Conservation (phyloP, 129 eudicot species). For the Kitagawia praeruptora region DNA sequence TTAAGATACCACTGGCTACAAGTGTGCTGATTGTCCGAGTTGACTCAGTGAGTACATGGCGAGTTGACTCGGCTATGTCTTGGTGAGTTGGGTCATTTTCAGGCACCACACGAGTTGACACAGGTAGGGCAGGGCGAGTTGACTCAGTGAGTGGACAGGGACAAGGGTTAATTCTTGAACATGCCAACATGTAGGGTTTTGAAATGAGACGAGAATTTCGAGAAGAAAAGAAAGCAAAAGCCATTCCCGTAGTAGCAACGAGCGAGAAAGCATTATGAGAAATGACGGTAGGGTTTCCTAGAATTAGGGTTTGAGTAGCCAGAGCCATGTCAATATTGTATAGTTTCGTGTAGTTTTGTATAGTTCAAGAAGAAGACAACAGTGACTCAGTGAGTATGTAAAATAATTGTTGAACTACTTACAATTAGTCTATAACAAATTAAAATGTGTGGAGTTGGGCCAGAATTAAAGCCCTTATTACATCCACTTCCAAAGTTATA, state of each 20-base stretch:
- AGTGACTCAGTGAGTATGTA: too few relatives aligned
- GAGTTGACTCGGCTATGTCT: too few relatives aligned
- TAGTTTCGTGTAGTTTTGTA: not conserved
- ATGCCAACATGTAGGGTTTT: slow-evolving; percentile 4
- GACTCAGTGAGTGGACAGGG: slow-evolving; percentile 23
- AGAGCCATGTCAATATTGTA: slow-evolving; percentile 1
- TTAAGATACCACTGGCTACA: not conserved
- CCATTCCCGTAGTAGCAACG: not conserved
- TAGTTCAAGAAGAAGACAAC: not conserved
- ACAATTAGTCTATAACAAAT: too few relatives aligned
- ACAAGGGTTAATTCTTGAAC: not conserved
- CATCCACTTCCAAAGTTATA: too few relatives aligned
- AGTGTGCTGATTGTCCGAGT: not conserved
- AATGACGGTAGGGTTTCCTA: slow-evolving; percentile 19
- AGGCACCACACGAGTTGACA: too few relatives aligned
- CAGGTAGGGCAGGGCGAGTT: slow-evolving; percentile 21
- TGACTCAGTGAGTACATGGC: slow-evolving; percentile 1
- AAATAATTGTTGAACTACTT: too few relatives aligned
- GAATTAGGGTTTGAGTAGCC: slow-evolving; percentile 52
- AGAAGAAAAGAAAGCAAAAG: slow-evolving; percentile 15
- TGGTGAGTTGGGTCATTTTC: not conserved
- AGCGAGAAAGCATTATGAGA: not conserved
- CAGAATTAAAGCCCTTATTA: too few relatives aligned
- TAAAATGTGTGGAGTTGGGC: too few relatives aligned
- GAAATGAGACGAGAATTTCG: not conserved